Percentiles rank a stretch among this genome's conserved stretches.
Evolutionary conservation across 2,329 filamentous ascomycete genomes (phyloP).

Genomic region (Botryotinia calthae): DNA sequence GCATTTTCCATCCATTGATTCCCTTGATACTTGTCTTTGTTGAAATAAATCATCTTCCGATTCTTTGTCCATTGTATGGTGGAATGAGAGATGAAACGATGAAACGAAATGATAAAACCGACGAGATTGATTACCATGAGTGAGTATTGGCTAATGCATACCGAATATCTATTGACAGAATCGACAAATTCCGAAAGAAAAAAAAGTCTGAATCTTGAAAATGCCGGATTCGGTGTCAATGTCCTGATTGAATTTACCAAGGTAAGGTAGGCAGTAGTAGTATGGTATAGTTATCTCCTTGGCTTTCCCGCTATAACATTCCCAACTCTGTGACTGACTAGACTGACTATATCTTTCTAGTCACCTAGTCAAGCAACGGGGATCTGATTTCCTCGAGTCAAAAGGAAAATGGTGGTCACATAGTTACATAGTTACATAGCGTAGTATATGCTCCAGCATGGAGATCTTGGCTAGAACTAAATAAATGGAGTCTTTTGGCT

Average conservation of each 20-base stretch:
- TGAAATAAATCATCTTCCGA: background rate
- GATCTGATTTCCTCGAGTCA: background rate
- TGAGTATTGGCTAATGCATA: background rate
- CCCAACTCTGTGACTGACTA: background rate
- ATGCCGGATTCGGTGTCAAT: background rate
- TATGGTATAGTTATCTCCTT: background rate
- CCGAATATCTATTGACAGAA: background rate
- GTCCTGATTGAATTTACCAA: background rate
- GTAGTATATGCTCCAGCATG: background rate
- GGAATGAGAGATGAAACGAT: background rate
- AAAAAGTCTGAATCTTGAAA: background rate
- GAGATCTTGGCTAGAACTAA: background rate
- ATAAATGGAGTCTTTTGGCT: background rate
- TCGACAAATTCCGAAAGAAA: background rate
- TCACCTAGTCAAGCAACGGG: background rate
- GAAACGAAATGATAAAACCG: background rate
- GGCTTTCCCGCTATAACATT: background rate
- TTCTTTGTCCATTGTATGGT: slow-evolving; percentile 1
- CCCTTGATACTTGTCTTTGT: background rate
- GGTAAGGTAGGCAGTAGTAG: background rate
- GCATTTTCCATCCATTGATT: background rate
- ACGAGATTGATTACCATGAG: background rate
- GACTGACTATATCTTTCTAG: background rate
- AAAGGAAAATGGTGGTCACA: background rate
- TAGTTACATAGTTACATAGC: background rate